Conservation (phyloP, 768 basidiomycete genomes). For the Serendipita sp. region DNA sequence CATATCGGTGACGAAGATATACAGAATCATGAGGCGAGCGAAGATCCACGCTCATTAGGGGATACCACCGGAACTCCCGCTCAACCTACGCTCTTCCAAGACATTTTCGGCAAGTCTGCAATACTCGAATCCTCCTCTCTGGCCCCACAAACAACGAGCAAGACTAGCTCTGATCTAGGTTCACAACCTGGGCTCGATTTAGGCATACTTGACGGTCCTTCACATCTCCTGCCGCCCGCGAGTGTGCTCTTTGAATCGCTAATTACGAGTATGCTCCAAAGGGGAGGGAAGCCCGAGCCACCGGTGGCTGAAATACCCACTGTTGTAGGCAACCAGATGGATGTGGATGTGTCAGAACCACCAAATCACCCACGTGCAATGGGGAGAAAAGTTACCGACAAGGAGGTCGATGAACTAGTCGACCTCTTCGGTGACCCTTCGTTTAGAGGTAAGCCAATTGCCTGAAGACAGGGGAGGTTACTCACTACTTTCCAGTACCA, state of each 20-base stretch:
- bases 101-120: slow-evolving; percentile 74
- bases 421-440: neutral
- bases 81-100: slow-evolving; percentile 60
- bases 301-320: slow-evolving; percentile 9
- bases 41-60: slow-evolving; percentile 24
- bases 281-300: slow-evolving; percentile 15
- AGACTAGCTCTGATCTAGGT: slow-evolving; percentile 15
- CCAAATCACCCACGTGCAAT: neutral
- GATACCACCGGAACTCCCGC: slow-evolving; percentile 18
- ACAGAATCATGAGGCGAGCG: slow-evolving; percentile 25
- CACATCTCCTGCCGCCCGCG: slow-evolving; percentile 62
- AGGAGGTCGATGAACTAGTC: neutral
- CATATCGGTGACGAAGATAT: slow-evolving; percentile 43
- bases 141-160: slow-evolving; percentile 11
- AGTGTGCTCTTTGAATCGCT: slow-evolving; percentile 52
- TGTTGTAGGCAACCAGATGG: slow-evolving; percentile 1
- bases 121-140: slow-evolving; percentile 24
- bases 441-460: neutral
- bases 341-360: slow-evolving; percentile 11
- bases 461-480: neutral
- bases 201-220: slow-evolving; percentile 45
- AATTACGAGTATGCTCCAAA: slow-evolving; percentile 21
- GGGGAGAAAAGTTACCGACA: neutral
- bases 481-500: neutral
- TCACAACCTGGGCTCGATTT: slow-evolving; percentile 26